Conservation (phyloP, 768 basidiomycete genomes). For the Mycena capillaripes region DNA sequence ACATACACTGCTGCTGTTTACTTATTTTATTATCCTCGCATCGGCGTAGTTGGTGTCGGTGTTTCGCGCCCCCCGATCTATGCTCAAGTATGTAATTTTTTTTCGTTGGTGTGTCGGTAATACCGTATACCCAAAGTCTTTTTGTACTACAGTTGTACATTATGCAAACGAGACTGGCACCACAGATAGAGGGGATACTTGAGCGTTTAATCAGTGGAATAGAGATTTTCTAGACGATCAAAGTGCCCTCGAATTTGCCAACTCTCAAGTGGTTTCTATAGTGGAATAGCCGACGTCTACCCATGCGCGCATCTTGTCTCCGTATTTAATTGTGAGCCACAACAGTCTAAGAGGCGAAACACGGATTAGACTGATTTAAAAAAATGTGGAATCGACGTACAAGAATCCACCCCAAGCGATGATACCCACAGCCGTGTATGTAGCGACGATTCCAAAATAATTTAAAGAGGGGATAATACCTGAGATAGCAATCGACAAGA, state of each 20-base stretch:
- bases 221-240: no score
- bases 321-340: conserved; percentile 61
- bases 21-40: conserved; percentile 9
- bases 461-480: conserved; percentile 60
- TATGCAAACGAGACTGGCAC: conserved; percentile 32
- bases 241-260: neutral
- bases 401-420: conserved; percentile 58
- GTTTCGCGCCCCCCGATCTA: neutral
- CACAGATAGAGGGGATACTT: conserved; percentile 3
- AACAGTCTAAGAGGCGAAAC: conserved; percentile 52
- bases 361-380: no score
- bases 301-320: conserved; percentile 61
- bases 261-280: conserved; percentile 32
- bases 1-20: conserved; percentile 17
- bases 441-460: conserved; percentile 56
- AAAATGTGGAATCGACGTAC: conserved; percentile 48
- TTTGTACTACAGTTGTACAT: conserved; percentile 30
- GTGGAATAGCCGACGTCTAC: conserved; percentile 61
- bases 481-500: conserved; percentile 51
- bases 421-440: conserved; percentile 56
- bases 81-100: conserved; percentile 31
- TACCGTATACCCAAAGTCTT: conserved; percentile 21
- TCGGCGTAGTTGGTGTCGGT: conserved; percentile 10
- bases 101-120: conserved; percentile 29
- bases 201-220: neutral